Conservation (phyloP, 306 rosid species). For the Gastrolobium bilobum region DNA sequence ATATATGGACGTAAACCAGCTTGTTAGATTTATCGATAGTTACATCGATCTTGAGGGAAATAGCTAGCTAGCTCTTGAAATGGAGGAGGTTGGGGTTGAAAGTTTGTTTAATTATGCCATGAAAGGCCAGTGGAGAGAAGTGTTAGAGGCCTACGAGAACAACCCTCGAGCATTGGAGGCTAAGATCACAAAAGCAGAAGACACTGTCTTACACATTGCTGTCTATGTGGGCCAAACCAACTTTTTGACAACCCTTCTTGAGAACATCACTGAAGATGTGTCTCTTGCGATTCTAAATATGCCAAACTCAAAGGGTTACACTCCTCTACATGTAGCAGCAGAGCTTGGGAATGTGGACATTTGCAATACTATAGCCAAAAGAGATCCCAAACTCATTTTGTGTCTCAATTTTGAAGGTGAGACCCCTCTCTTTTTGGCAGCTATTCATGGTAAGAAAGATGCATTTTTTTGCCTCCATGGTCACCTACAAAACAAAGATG, state of each 20-base stretch:
- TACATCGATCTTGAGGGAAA: not conserved
- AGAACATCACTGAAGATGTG: not conserved
- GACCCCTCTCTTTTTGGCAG: conserved; percentile 52
- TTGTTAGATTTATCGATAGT: not conserved
- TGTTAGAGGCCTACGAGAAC: conserved; percentile 29
- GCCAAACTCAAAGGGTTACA: conserved; percentile 43
- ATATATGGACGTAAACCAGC: not conserved
- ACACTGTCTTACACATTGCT: conserved; percentile 39
- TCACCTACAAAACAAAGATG: conserved; percentile 22
- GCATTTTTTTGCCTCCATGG: conserved; percentile 42
- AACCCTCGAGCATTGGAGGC: not conserved
- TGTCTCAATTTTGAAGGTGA: conserved; percentile 40
- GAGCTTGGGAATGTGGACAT: conserved; percentile 42
- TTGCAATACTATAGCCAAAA: conserved; percentile 40
- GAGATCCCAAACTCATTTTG: conserved; percentile 30
- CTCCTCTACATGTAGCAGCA: conserved; percentile 52
- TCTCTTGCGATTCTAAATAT: not conserved
- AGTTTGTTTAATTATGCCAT: conserved; percentile 40
- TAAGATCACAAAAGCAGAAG: conserved; percentile 34
- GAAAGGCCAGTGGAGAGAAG: conserved; percentile 44
- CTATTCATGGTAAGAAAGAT: conserved; percentile 39
- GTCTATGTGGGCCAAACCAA: conserved; percentile 22
- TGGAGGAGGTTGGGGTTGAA: conserved; percentile 37
- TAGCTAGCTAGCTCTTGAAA: not conserved
- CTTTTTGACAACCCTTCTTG: not conserved